Base-by-base conservation (phyloP, 2,329 filamentous ascomycete genomes). In the Tolypocladium guangdongense region DNA sequence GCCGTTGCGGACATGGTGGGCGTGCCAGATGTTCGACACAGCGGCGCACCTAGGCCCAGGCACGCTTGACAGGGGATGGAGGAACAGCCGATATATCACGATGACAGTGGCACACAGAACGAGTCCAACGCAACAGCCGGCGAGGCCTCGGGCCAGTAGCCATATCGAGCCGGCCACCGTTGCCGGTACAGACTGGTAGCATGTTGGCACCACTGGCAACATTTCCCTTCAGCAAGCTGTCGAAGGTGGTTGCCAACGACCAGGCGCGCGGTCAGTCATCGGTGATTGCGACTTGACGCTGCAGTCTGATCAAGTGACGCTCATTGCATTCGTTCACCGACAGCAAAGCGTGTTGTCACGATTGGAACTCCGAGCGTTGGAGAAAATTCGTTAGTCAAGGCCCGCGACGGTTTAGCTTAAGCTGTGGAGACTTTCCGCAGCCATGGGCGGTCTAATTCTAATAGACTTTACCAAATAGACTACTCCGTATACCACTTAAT, bases 11-110 rank as follows among this genome's bases (percentile, higher is more conserved):
- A 71, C 71, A 3, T 78, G 70, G 12, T 68, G 66, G 0, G 73
- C 77, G 39, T 76, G 70, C 77, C 77, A 80, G 32, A 71, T 52
- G 52, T 68, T 75, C 10, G 76, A 76, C 1, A 78, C 11, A 3
- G 74, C 75, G 0, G 76, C 78, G 0, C 73, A 49, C 24, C 59
- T 69, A 0, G 77, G 77, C 0, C 77, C 77, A 0, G 77, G 77
- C 0, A 78, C 53, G 2, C 61, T 50, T 1, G 76, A 63, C 0
- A 80, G 62, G 0, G 74, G 71, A 46, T 78, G 76, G 2, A 78
- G 55, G 36, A 61, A 62, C 1, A 77, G 57, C 3, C 76, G 65
- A 54, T 78, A 76, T 8, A 64, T 39, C 14, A 49, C 59, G 20
- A 63, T 37, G 14, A 56, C 59, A 27, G 54, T n/a, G 36, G 61